Conservation (phyloP, 352 stramenopile genomes). For the Globisporangium mamillatum region DNA sequence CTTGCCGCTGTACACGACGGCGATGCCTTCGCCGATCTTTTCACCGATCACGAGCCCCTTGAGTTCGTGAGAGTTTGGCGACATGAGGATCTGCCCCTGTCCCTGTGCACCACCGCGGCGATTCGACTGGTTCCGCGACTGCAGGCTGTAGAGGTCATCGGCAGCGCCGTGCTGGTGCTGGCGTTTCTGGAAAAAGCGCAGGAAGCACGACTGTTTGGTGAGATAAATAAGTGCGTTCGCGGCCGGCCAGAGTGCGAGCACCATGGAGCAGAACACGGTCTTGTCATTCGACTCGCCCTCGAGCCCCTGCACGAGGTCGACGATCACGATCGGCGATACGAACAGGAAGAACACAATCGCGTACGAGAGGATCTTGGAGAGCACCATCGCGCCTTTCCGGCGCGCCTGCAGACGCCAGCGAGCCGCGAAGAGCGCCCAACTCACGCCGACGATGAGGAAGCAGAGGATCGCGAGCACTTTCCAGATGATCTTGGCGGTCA, state of each 20-base stretch:
- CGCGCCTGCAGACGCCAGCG: slow-evolving; percentile 43
- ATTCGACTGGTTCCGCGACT: slow-evolving; percentile 14
- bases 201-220: slow-evolving; percentile 57
- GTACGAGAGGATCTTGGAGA: slow-evolving; percentile 79
- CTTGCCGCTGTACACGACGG: slow-evolving; percentile 93
- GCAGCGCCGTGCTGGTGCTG: slow-evolving; percentile 13
- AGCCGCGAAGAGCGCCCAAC: slow-evolving; percentile 56
- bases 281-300: slow-evolving; percentile 36
- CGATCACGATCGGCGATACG: slow-evolving; percentile 67
- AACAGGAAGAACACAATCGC: slow-evolving; percentile 73
- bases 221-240: slow-evolving; percentile 78
- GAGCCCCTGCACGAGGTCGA: slow-evolving; percentile 51
- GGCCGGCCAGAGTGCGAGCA: slow-evolving; percentile 77
- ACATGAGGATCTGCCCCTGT: slow-evolving; percentile 39
- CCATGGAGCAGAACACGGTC: slow-evolving; percentile 32
- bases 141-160: slow-evolving; percentile 27
- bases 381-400: slow-evolving; percentile 54
- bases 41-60: slow-evolving; percentile 80
- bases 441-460: slow-evolving; percentile 56
- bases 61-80: slow-evolving; percentile 63
- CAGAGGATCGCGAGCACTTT: slow-evolving; percentile 56
- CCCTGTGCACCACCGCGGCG: not conserved
- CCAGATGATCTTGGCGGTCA: slow-evolving; percentile 71
- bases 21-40: slow-evolving; percentile 83
- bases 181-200: slow-evolving; percentile 50